Evolutionary conservation across 139 green algal genomes (phyloP).

Genomic region (Deuterostichococcus epilithicus): DNA sequence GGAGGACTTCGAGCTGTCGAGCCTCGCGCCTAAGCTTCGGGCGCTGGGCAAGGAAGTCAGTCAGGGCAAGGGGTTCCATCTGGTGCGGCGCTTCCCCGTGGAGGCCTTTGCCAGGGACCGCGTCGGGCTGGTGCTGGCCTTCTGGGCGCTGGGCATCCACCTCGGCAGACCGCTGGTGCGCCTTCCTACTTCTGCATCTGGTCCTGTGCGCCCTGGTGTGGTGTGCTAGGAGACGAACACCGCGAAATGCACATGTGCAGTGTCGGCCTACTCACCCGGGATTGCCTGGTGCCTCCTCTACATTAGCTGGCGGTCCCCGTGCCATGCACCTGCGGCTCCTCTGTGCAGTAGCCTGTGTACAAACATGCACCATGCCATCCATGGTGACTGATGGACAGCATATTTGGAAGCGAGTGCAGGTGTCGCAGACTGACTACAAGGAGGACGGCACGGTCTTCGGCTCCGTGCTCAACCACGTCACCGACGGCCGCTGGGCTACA

Average conservation of each 20-base stretch:
- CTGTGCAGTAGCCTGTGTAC: too few species aligned
- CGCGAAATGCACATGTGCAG: too few species aligned
- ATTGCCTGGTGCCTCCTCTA: too few species aligned
- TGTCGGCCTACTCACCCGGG: too few species aligned
- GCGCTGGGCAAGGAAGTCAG: slow-evolving; percentile 6
- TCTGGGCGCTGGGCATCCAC: slow-evolving; percentile 17
- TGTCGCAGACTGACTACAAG: slow-evolving; percentile 20
- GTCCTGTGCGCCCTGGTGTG: too few species aligned
- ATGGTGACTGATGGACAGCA: too few species aligned
- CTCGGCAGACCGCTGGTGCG: slow-evolving; percentile 4
- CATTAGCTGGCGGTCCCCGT: too few species aligned
- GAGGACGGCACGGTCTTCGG: slow-evolving; percentile 5
- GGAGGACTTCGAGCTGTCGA: slow-evolving; percentile 34
- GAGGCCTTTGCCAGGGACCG: slow-evolving; percentile 16
- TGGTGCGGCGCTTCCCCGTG: slow-evolving; percentile 19
- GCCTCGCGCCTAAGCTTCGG: slow-evolving; percentile 40
- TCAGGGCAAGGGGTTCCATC: slow-evolving; percentile 13
- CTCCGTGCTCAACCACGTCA: slow-evolving; percentile 21
- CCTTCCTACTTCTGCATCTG: too few species aligned
- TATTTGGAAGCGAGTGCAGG: background rate
- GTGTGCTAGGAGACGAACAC: too few species aligned
- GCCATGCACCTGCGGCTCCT: too few species aligned
- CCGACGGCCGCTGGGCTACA: slow-evolving; percentile 5
- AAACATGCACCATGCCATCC: too few species aligned
- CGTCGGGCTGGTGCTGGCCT: slow-evolving; percentile 18